Percentiles rank a stretch among this genome's conserved stretches.
phyloP scores from a whole-genome alignment of 495 filamentous ascomycete species.

The Penicillium riverlandense region DNA sequence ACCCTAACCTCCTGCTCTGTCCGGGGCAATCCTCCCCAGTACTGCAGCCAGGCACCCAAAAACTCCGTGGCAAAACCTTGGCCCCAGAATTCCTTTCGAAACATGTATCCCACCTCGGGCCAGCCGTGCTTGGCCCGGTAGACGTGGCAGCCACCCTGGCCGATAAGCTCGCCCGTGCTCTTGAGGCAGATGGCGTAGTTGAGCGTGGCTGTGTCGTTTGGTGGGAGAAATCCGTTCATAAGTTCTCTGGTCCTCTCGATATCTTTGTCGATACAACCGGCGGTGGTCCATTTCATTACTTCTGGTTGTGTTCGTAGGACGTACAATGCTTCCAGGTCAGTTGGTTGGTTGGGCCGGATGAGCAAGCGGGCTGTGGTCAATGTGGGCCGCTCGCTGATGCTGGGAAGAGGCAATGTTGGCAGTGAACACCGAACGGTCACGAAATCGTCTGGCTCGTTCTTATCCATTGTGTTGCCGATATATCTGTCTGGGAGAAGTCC shows the following conservation, averaged over 20 bases:
- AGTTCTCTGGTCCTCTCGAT: slow-evolving; percentile 22
- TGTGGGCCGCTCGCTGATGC: slow-evolving; percentile 1
- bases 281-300: slow-evolving; percentile 40
- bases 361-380: slow-evolving; percentile 38
- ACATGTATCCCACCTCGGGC: slow-evolving; percentile 44
- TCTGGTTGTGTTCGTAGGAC: slow-evolving; percentile 39
- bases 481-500: no score
- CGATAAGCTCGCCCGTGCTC: slow-evolving; percentile 9
- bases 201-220: slow-evolving; percentile 19
- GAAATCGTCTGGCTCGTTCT: neutral
- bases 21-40: slow-evolving; percentile 33
- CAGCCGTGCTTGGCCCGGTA: slow-evolving; percentile 9
- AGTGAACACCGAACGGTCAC: slow-evolving; percentile 5
- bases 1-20: slow-evolving; percentile 19
- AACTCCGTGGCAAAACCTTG: slow-evolving; percentile 41
- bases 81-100: slow-evolving; percentile 36
- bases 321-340: slow-evolving; percentile 31
- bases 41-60: slow-evolving; percentile 24
- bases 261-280: slow-evolving; percentile 25
- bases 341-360: slow-evolving; percentile 26
- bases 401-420: slow-evolving; percentile 6
- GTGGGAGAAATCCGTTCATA: slow-evolving; percentile 23
- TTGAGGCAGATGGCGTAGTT: slow-evolving; percentile 35
- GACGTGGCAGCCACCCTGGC: slow-evolving; percentile 10
- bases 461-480: no score